phyloP scores from a whole-genome alignment of 805 yeast genomes.

The Candida germanica region DNA sequence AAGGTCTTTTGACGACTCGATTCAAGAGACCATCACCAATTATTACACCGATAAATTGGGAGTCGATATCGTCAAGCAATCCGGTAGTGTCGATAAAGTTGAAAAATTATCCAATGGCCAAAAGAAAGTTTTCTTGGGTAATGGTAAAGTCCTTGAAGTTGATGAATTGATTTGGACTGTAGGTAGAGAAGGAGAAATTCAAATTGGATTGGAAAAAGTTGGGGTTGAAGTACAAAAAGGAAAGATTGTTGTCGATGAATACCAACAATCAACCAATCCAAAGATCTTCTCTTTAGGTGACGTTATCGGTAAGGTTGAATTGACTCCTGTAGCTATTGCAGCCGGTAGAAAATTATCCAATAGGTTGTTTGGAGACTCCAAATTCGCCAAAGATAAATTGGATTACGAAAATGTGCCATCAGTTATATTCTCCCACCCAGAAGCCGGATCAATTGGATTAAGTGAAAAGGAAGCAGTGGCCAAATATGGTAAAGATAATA shows the following conservation, averaged over 20 bases:
- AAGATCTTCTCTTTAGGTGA: constrained; percentile 88
- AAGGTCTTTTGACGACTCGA: constrained; percentile 80
- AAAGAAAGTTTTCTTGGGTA: constrained; percentile 36
- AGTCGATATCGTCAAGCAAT: constrained; percentile 69
- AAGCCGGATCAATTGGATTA: constrained; percentile 91
- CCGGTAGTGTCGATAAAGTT: constrained; percentile 41
- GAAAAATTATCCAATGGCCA: constrained; percentile 31
- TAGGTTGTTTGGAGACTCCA: constrained; percentile 81
- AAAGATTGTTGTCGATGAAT: constrained; percentile 80
- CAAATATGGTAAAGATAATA: constrained; percentile 73
- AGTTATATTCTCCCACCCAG: constrained; percentile 98
- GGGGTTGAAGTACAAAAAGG: constrained; percentile 65
- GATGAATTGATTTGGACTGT: constrained; percentile 90
- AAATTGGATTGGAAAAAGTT: constrained; percentile 72
- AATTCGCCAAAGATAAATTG: constrained; percentile 69
- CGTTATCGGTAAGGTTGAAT: constrained; percentile 86
- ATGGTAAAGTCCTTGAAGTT: constrained; percentile 46
- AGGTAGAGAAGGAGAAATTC: constrained; percentile 78
- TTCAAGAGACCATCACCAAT: constrained; percentile 77
- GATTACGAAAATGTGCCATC: constrained; percentile 88
- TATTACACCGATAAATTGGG: constrained; percentile 75
- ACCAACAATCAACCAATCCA: constrained; percentile 71
- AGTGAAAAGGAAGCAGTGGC: constrained; percentile 74
- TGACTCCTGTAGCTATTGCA: constrained; percentile 98
- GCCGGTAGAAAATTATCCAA: constrained; percentile 94